phyloP scores from a whole-genome alignment of 495 filamentous ascomycete genomes.

The Aspergillus olivimuriae region DNA sequence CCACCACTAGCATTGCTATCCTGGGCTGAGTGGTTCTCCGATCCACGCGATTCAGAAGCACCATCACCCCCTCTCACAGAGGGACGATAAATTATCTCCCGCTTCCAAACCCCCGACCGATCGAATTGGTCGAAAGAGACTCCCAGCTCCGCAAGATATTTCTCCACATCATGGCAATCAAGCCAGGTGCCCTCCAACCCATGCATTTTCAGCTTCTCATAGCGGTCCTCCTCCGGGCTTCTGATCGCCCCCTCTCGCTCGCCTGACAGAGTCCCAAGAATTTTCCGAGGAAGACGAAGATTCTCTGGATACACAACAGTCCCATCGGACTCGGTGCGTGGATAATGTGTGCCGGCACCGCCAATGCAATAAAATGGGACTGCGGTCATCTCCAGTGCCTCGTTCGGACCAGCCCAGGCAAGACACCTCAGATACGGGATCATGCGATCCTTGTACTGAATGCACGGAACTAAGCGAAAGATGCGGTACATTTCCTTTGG shows the following conservation, averaged over 20 bases:
- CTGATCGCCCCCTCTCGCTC: not conserved
- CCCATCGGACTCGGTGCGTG: constrained; percentile 24
- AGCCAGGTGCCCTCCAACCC: constrained; percentile 65
- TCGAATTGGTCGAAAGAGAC: constrained; percentile 12
- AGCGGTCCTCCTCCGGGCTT: not conserved
- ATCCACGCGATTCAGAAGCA: not conserved
- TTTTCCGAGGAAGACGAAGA: constrained; percentile 16
- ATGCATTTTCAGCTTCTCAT: constrained; percentile 6
- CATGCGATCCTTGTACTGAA: constrained; percentile 44
- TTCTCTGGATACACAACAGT: constrained; percentile 25
- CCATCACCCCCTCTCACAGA: not conserved
- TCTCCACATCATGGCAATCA: constrained; percentile 65
- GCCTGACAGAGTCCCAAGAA: constrained; percentile 14
- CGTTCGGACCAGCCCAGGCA: not conserved
- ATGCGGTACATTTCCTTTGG: constrained; percentile 44
- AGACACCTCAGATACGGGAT: constrained; percentile 32
- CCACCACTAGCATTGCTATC: no score
- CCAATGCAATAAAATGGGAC: constrained; percentile 43
- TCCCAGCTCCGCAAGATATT: constrained; percentile 21
- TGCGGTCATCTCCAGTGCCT: constrained; percentile 30
- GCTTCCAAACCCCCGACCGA: constrained; percentile 4
- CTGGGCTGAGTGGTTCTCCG: no score
- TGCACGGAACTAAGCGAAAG: constrained; percentile 61
- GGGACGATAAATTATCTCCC: not conserved
- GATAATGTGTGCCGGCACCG: constrained; percentile 60